These are phyloP conservation scores for Chaetomium strumarium DNA, from an alignment of 2,329 filamentous ascomycete genomes.

Conservation along the genomic window DNA sequence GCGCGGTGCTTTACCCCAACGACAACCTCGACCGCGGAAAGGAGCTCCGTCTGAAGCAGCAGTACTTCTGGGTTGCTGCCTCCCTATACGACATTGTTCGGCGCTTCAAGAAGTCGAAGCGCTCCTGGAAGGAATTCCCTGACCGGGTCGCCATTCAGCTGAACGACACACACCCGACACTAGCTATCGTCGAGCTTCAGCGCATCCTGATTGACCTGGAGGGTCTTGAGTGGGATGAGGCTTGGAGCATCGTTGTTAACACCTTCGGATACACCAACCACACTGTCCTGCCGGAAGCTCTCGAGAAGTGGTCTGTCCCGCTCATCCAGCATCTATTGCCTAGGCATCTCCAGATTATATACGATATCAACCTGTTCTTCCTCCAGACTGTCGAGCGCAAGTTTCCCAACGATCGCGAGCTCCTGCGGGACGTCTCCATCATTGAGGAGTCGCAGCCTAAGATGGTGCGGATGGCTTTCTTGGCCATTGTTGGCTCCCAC, in stretches of 20 bases:
- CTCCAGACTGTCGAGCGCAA: slow-evolving; percentile 82
- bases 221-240: slow-evolving; percentile 86
- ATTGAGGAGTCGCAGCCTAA: slow-evolving; percentile 96
- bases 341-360: slow-evolving; percentile 93
- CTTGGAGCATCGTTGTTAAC: slow-evolving; percentile 73
- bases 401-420: slow-evolving; percentile 83
- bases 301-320: slow-evolving; percentile 97
- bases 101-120: slow-evolving; percentile 94
- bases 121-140: slow-evolving; percentile 84
- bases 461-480: slow-evolving; percentile 95
- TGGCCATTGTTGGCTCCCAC: slow-evolving; percentile 95
- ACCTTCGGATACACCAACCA: slow-evolving; percentile 98
- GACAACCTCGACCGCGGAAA: slow-evolving; percentile 96
- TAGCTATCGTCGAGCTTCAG: slow-evolving; percentile 93
- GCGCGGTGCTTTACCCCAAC: slow-evolving; percentile 93
- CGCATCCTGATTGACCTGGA: slow-evolving; percentile 87
- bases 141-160: slow-evolving; percentile 96
- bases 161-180: slow-evolving; percentile 94
- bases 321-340: slow-evolving; percentile 88
- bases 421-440: slow-evolving; percentile 84
- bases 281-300: slow-evolving; percentile 90
- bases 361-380: slow-evolving; percentile 95
- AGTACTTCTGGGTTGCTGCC: slow-evolving; percentile 99
- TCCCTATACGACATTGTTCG: slow-evolving; percentile 95
- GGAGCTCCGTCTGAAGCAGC: slow-evolving; percentile 95